phyloP scores from a whole-genome alignment of 2,329 filamentous ascomycete species.

The Aspergillus pseudonomiae region DNA sequence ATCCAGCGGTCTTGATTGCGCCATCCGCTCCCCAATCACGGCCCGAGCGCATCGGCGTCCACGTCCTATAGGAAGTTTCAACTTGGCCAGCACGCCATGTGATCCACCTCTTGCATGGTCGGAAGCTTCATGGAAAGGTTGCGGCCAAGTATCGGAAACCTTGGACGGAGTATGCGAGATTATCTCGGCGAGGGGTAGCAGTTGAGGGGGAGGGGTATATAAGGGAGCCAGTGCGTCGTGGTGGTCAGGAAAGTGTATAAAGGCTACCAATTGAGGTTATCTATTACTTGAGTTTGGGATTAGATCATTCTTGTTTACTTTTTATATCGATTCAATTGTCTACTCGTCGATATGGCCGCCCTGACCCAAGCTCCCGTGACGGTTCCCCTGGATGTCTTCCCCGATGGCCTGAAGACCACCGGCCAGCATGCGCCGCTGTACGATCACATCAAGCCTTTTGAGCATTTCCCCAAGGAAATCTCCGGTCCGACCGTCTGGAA shows the following conservation, averaged over 20 bases:
- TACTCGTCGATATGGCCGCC: conserved; percentile 26
- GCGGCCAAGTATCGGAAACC: background rate
- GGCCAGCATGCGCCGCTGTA: conserved; percentile 74
- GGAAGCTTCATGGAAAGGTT: background rate
- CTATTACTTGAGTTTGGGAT: conserved; percentile 27
- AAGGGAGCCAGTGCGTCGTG: background rate
- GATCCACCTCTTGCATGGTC: conserved; percentile 29
- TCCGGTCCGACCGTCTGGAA: conserved; percentile 74
- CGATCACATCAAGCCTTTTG: conserved; percentile 66
- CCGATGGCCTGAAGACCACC: conserved; percentile 67
- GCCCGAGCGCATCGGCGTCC: background rate
- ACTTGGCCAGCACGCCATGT: conserved; percentile 33
- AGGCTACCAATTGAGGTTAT: conserved; percentile 19
- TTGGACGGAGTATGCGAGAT: background rate
- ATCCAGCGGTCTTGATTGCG: conserved; percentile 27
- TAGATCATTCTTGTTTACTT: conserved; percentile 15
- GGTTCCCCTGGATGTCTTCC: conserved; percentile 56
- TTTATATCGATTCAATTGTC: background rate
- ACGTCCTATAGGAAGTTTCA: conserved; percentile 20
- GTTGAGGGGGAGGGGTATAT: background rate
- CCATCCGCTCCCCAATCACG: conserved; percentile 26
- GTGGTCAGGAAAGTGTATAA: background rate
- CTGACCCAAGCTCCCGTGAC: conserved; percentile 43
- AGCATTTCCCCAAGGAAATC: conserved; percentile 71
- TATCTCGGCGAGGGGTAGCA: background rate